Evolutionary conservation across 805 yeast genomes (phyloP), one percentile per base, ranked within the genome.

Genomic region (Cyberlindnera lachancei): DNA sequence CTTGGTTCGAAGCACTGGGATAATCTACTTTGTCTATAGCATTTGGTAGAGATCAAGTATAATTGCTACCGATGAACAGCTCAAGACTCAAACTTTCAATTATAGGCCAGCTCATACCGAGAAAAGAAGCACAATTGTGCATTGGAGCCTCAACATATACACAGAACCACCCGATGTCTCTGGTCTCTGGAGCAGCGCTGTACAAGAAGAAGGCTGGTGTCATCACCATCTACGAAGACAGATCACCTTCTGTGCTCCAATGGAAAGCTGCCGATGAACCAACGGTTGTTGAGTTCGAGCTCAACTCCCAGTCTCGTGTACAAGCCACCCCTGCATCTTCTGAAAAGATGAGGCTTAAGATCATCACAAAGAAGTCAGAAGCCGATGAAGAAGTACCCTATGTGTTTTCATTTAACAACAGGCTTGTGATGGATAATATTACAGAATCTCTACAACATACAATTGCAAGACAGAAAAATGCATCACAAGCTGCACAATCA

Each of bases 371-470:
- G 24, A 55, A 53, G 2, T 50, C 54, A 2, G 70, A 50, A 5
- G 56, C 52, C 2, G 56, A 46, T 0, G 63, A 48, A 4, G 40
- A 47, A 0, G 42, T 44, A 3, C 31, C 30, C 16, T 59, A 61
- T 17, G 56, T 70, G 25, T 74, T 87, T 40, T 65, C 80, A 1
- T 84, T 86, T 56, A 75, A 73, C 35, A 79, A 75, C 48, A 62
- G 92, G 30, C 73, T 74, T 14, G 79, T 82, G 7, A 81, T 87
- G 85, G 85, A 81, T 41, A 71, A 68, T 39, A 75, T 79, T 37
- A 84, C 80, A 48, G 73, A 69, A 22, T 65, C 80, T 0, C 56
- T 82, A 10, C 86, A 80, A 44, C 76, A 77, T 31, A 75, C 76
- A 22, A 74, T 79, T 11, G 78, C 86, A 0, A 61, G 90, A 41